Percentiles rank a stretch among this genome's conserved stretches.
These are phyloP conservation scores for Lathyrus aphaca DNA, from an alignment of 306 rosid genomes.

Conservation along the genomic window DNA sequence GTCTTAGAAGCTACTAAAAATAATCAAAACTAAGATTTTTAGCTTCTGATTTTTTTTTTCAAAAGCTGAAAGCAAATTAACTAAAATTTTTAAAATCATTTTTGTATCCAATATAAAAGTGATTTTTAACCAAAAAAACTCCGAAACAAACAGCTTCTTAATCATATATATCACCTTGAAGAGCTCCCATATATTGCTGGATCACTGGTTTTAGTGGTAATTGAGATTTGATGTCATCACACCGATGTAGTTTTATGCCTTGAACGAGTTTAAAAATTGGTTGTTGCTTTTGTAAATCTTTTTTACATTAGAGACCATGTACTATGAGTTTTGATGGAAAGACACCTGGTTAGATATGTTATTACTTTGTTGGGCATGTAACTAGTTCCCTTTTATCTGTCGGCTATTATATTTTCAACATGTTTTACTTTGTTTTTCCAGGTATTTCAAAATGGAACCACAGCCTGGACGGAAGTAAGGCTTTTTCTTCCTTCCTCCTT, in stretches of 20 bases:
- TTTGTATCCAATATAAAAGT: not conserved
- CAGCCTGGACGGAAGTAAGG: slow-evolving; percentile 91
- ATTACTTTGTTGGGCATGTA: slow-evolving; percentile 18
- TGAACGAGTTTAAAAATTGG: slow-evolving; percentile 23
- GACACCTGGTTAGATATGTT: slow-evolving; percentile 7
- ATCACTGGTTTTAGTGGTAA: slow-evolving; percentile 20
- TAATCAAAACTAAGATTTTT: not conserved
- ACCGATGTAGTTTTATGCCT: slow-evolving; percentile 5
- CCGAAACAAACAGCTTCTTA: not conserved
- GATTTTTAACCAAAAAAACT: not conserved
- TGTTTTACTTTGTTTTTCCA: slow-evolving; percentile 45
- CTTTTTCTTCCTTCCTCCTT: slow-evolving; percentile 29
- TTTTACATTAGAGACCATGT: not conserved
- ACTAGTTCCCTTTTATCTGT: slow-evolving; percentile 18
- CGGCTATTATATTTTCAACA: slow-evolving; percentile 35
- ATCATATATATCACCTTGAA: not conserved
- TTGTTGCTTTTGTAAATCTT: slow-evolving; percentile 11
- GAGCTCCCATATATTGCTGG: slow-evolving; percentile 14
- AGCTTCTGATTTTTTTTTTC: not conserved
- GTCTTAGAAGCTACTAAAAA: slow-evolving; percentile 17
- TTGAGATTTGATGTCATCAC: not conserved
- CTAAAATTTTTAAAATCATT: not conserved
- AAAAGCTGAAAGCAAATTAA: not conserved
- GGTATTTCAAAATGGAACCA: slow-evolving; percentile 91
- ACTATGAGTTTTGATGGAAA: slow-evolving; percentile 27